Evolutionary conservation across 768 basidiomycete species (phyloP), one percentile per base, ranked within the genome.

Genomic region (Neoboletus magnificus): DNA sequence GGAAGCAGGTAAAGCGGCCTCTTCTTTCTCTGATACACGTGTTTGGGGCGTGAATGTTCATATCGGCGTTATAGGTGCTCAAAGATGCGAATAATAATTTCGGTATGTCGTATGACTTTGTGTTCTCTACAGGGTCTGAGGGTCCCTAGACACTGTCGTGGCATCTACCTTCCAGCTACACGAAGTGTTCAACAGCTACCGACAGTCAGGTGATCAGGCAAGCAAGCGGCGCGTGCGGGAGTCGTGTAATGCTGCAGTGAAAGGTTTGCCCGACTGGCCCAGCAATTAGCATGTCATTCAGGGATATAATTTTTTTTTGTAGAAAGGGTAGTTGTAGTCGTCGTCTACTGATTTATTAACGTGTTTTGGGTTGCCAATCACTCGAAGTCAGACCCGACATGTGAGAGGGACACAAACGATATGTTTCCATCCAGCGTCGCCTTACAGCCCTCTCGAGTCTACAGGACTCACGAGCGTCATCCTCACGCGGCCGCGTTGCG

Each of bases 401-500:
- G 39, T 25, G 35, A 18, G 20, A 20, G 51, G 6, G 33, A 52
- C 10, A 22, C 10, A n/a, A 18, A 25, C 23, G 5, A 23, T 16
- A 27, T 1, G 16, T 50, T 27, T 18, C 9, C n/a, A n/a, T 20
- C 27, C 15, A 22, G 20, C 9, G 33, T 46, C 9, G 18, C 13
- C 9, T 56, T 75, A 82, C 71, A 82, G 52, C 11, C 62, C 63
- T 15, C 60, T 66, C 6, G 81, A 79, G 72, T 90, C 82, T 22
- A 90, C 74, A 7, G 89, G 90, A 48, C 80, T 73, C 12, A 85
- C 76, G 29, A 93, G 77, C 7, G 79, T 82, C 91, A 92, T 92
- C 73, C 87, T 91, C 8, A 96, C 93, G 59, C 85, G 85, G 11
- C 91, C 93, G 57, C 93, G 77, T 66, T 95, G 92, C 18, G 94